Conservation (phyloP, 208 protist genomes). For the Naegleria lovaniensis region DNA sequence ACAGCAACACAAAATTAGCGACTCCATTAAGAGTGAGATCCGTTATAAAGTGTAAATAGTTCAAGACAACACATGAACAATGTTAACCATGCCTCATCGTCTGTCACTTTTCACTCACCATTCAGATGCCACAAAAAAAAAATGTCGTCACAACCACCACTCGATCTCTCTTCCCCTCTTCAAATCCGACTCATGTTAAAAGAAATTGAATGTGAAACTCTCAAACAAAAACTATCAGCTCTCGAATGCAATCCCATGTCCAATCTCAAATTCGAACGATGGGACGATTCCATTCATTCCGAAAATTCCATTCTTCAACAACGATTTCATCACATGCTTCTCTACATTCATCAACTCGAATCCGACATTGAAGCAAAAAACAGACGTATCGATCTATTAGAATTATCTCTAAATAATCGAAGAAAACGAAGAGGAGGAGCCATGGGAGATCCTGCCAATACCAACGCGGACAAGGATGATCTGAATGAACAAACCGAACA, state of each 20-base stretch:
- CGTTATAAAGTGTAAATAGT: no score
- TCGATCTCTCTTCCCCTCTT: background rate
- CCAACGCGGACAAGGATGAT: background rate
- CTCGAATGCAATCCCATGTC: background rate
- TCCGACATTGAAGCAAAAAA: background rate
- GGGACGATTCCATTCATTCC: background rate
- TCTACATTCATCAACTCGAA: background rate
- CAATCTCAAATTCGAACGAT: background rate
- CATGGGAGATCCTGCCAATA: background rate
- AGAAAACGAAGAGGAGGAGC: background rate
- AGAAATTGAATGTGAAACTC: conserved; percentile 4
- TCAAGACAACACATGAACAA: no score
- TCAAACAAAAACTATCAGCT: background rate
- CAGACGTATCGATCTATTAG: background rate
- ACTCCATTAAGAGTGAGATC: no score
- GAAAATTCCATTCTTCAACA: background rate
- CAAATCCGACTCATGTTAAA: background rate
- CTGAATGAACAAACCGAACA: background rate
- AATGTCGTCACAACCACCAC: no score
- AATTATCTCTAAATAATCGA: background rate
- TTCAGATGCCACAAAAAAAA: background rate
- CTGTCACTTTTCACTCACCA: background rate
- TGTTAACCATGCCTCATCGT: no score
- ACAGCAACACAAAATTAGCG: no score
- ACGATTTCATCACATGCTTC: background rate